These are phyloP conservation scores for Euphorbia peplus DNA, from an alignment of 345 rosid genomes.

Conservation along the genomic window DNA sequence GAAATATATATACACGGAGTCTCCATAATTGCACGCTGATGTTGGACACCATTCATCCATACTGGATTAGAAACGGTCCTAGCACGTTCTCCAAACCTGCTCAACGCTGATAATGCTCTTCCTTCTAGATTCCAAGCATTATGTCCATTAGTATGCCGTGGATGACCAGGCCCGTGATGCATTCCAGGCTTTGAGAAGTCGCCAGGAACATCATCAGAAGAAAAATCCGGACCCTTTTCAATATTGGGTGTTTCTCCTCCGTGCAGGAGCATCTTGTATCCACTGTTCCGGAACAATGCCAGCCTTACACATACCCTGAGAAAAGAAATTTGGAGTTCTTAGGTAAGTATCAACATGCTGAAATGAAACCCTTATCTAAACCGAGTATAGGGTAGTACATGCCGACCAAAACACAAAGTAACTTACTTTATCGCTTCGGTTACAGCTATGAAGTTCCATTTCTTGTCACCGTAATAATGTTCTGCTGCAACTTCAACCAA, in stretches of 20 bases:
- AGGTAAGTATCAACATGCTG: slow-evolving; percentile 7
- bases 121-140: slow-evolving; percentile 69
- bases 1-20: slow-evolving; percentile 42
- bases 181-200: slow-evolving; percentile 23
- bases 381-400: slow-evolving; percentile 1
- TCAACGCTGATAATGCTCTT: slow-evolving; percentile 75
- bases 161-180: slow-evolving; percentile 27
- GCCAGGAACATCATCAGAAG: slow-evolving; percentile 35
- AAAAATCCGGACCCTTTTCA: slow-evolving; percentile 38
- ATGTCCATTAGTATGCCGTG: slow-evolving; percentile 29
- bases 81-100: slow-evolving; percentile 75
- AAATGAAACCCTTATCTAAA: not conserved
- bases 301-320: slow-evolving; percentile 66
- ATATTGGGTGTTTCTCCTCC: slow-evolving; percentile 79
- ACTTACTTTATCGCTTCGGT: slow-evolving; percentile 83
- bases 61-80: slow-evolving; percentile 44
- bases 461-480: slow-evolving; percentile 71
- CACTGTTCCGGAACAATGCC: slow-evolving; percentile 63
- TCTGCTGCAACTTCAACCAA: slow-evolving; percentile 85
- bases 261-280: slow-evolving; percentile 90
- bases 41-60: slow-evolving; percentile 62
- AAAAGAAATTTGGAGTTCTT: slow-evolving; percentile 17
- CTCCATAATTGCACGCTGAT: slow-evolving; percentile 55
- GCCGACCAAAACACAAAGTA: slow-evolving; percentile 1
- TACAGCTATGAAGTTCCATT: slow-evolving; percentile 80